phyloP scores from a whole-genome alignment of 2,329 filamentous ascomycete species.

The Epicoccum nigrum region DNA sequence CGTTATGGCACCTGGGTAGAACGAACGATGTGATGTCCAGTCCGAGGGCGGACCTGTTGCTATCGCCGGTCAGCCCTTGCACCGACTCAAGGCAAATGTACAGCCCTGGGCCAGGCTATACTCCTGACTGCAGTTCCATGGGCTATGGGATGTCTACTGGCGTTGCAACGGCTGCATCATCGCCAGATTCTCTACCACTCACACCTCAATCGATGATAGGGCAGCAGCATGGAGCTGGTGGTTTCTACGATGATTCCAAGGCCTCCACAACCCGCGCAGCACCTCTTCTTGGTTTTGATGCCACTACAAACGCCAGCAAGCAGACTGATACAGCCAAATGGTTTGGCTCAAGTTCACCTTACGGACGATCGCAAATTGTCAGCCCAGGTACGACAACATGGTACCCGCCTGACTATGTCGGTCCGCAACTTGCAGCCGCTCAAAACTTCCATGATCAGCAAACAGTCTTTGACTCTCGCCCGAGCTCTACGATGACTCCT shows the following conservation, averaged over 20 bases:
- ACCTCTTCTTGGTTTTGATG: background rate
- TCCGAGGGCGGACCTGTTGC: constrained; percentile 17
- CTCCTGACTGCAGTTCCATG: constrained; percentile 11
- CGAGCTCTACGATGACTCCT: constrained; percentile 4
- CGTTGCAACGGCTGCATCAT: background rate
- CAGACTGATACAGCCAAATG: background rate
- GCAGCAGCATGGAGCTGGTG: background rate
- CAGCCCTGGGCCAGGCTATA: constrained; percentile 13
- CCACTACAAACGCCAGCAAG: background rate
- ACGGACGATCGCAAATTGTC: constrained; percentile 11
- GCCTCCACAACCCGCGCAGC: too few species aligned
- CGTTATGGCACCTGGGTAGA: background rate
- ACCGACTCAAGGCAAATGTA: constrained; percentile 20
- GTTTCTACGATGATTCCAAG: too few species aligned
- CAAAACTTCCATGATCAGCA: background rate
- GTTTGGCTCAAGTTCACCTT: constrained; percentile 14
- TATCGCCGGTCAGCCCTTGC: constrained; percentile 30
- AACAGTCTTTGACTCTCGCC: background rate
- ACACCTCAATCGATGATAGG: background rate
- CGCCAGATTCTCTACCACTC: background rate
- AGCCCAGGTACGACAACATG: constrained; percentile 15
- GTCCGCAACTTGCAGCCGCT: background rate
- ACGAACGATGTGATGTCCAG: constrained; percentile 8
- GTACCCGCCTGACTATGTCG: constrained; percentile 8
- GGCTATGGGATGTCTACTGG: background rate